Conservation (phyloP, 225 moss, liverwort and hornwort species). For the Ulota crispa region DNA sequence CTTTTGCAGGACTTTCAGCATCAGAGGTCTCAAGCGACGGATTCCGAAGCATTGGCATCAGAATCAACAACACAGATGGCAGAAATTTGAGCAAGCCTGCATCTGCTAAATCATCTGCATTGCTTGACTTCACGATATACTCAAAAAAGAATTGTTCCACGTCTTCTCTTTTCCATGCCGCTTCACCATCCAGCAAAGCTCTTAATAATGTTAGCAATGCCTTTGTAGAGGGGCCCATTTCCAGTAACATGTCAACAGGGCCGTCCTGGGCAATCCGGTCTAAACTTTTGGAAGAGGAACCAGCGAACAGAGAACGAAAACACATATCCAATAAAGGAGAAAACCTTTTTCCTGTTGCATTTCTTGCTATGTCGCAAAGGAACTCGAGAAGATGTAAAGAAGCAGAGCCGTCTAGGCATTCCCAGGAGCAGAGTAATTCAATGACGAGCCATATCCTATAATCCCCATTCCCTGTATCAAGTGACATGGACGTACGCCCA, state of each 20-base stretch:
- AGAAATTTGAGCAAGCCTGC: constrained; percentile 61
- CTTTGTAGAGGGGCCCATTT: constrained; percentile 45
- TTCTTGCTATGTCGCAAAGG: constrained; percentile 54
- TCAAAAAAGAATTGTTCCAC: constrained; percentile 61
- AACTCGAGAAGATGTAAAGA: constrained; percentile 55
- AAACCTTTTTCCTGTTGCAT: constrained; percentile 33
- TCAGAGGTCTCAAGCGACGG: constrained; percentile 27
- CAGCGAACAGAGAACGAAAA: constrained; percentile 59
- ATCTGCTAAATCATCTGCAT: constrained; percentile 41
- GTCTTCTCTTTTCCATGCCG: constrained; percentile 62
- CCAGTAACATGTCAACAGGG: constrained; percentile 22
- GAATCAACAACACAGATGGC: constrained; percentile 62
- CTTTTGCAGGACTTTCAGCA: constrained; percentile 31
- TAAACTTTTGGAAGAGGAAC: constrained; percentile 38
- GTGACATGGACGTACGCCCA: constrained; percentile 30
- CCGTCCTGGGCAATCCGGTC: not conserved
- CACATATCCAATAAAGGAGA: constrained; percentile 54
- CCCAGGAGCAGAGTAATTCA: constrained; percentile 91
- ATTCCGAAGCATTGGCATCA: constrained; percentile 88
- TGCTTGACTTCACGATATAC: constrained; percentile 44
- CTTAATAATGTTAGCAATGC: constrained; percentile 69
- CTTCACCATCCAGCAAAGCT: constrained; percentile 62
- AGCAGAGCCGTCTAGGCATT: constrained; percentile 75
- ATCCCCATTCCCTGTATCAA: constrained; percentile 15
- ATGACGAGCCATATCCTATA: constrained; percentile 75